Percentiles rank a stretch among this genome's conserved stretches.
Evolutionary conservation across 1,284 basidiomycete species (phyloP).

Genomic region (Cerioporus squamosus): DNA sequence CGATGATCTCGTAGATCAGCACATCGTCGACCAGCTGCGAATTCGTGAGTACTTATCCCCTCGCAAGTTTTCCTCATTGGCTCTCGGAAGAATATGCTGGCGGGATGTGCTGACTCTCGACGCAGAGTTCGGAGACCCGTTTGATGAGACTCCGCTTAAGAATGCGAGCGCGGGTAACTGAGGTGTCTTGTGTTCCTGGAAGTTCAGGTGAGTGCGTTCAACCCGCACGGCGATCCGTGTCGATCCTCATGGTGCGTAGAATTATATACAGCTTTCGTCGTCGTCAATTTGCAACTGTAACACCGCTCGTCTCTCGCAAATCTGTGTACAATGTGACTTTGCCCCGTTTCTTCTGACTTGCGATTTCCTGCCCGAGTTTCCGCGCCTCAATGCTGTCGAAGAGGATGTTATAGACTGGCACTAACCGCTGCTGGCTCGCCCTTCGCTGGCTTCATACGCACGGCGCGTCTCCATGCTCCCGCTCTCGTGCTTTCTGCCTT

Average conservation of each 20-base stretch:
- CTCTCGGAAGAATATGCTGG: background rate
- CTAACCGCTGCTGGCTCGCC: too few relatives aligned
- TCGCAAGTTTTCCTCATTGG: background rate
- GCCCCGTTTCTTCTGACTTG: background rate
- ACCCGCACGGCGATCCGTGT: background rate
- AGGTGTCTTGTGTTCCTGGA: background rate
- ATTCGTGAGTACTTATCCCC: conserved; percentile 35
- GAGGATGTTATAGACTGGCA: too few relatives aligned
- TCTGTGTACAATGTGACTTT: conserved; percentile 11
- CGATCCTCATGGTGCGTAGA: background rate
- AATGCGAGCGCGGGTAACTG: conserved; percentile 13
- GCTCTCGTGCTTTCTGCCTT: too few relatives aligned
- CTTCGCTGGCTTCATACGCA: too few relatives aligned
- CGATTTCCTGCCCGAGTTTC: too few relatives aligned
- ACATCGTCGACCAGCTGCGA: conserved; percentile 43
- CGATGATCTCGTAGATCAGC: conserved; percentile 46
- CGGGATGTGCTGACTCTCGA: background rate
- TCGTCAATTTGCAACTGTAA: conserved; percentile 6
- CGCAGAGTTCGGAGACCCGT: conserved; percentile 52
- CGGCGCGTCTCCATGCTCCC: too few relatives aligned
- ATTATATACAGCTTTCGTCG: conserved; percentile 3
- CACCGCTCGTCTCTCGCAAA: background rate
- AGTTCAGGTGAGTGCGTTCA: background rate
- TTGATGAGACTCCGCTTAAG: conserved; percentile 42
- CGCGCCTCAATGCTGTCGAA: too few relatives aligned